Base-by-base conservation (phyloP, 208 protist genomes). In the Trypanosoma lewisi region DNA sequence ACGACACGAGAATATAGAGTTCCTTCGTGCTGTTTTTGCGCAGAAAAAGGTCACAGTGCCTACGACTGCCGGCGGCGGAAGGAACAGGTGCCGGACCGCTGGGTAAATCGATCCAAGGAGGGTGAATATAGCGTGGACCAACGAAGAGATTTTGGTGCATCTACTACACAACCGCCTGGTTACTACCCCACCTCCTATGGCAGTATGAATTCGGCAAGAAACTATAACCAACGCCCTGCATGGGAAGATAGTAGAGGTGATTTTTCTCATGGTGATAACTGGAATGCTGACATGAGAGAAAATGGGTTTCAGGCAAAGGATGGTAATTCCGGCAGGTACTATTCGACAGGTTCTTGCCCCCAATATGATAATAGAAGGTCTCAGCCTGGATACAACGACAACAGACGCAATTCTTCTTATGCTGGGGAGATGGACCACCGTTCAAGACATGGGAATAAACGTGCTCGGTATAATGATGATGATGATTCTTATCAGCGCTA, bases 11-110 rank as follows among this genome's bases (percentile, higher is more conserved):
- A 21, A 48, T 17, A 25, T 23, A 37, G 19, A 37, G 50, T 39
- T 27, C 12, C 64, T n/a, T 75, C 66, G 2, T 94, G 87, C 67
- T 80, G 77, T 53, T 87, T 73, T 60, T 94, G 87, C 63, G 83
- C 73, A 7, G 76, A 70, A 37, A 62, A 47, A 2, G 87, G 87
- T 1, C 87, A 94, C 68, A 86, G 67, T 14, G 79, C 77, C 2
- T 91, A 80, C 55, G 77, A 88, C 50, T 94, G 87, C 66, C 41
- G 28, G 17, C 55, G 74, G 27, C 80, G 82, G 17, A 74, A 77
- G 33, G 57, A 71, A 25, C 52, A 54, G 2, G 63, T 76, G 23
- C 70, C 78, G 1, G 87, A 94, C 63, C 59, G 67, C 44, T 91
- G 81, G 54, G 73, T 80, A 55, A 67, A 61, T 36, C 75, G 78